Evolutionary conservation across 768 basidiomycete species (phyloP), one percentile per base, ranked within the genome.

Genomic region (Pisolithus tinctorius): DNA sequence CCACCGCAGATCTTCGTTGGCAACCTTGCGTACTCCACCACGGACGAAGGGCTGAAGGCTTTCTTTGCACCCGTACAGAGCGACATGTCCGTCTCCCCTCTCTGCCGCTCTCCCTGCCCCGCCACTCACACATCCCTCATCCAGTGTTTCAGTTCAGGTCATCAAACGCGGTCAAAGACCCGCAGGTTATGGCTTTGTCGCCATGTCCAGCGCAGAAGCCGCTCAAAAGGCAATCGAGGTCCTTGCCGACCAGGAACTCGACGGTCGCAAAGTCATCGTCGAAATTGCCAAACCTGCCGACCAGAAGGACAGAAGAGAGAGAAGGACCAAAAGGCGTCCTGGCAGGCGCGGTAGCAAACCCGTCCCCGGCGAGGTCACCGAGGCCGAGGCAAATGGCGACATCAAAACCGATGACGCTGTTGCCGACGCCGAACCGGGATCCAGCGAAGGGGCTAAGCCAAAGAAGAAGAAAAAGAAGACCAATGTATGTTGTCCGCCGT

Each of bases 171-270:
- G 88, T 65, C 73, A 74, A 52, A 86, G 88, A 68, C 86, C 91
- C 55, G 86, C 91, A 65, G 90, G 93, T 55, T 95, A 94, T 72
- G 93, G 91, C 60, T 95, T 95, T 69, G 92, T 94, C 66, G 83
- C 91, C 60, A 77, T 93, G 69, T 72, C 79, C 65, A 84, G 78
- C 68, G 75, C 75, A 67, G 89, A 88, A 71, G 88, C 91, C 66
- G 90, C 87, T 55, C 78, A 90, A 74, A 81, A 82, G 69, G 93
- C 93, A 55, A 88, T 93, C 69, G 83, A 90, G 56, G 69, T 75
- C 62, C 87, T 95, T 65, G 77, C 93, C 81, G 86, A 87, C 75
- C 78, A 82, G 69, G 87, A 92, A 73, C 86, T 95, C 71, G 87
- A 92, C 59, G 88, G 86, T 58, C 90, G 93, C 70, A 75, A 73